Percentiles rank a stretch among this genome's conserved stretches.
These are phyloP conservation scores for Lactarius deliciosus DNA, from an alignment of 768 basidiomycete genomes.

Conservation along the genomic window DNA sequence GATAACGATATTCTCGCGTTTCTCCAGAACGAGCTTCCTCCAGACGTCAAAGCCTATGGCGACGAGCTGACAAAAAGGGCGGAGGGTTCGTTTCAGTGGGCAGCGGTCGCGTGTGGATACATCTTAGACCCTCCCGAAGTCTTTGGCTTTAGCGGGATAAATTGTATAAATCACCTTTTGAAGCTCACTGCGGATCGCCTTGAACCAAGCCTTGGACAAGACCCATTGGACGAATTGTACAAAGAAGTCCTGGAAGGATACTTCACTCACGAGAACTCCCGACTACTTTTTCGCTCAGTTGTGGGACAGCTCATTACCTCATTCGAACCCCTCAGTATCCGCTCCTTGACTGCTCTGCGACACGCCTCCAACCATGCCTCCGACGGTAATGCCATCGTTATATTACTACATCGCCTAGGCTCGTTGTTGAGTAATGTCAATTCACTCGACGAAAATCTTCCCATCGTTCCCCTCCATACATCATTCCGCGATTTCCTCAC, in stretches of 20 bases:
- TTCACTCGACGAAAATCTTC: neutral
- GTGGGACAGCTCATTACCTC: neutral
- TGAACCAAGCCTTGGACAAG: neutral
- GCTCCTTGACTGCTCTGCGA: neutral
- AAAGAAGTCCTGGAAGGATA: no score
- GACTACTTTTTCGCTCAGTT: neutral
- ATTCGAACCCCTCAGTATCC: neutral
- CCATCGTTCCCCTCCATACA: neutral
- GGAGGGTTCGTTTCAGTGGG: neutral
- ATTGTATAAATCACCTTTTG: no score
- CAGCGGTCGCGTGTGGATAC: neutral
- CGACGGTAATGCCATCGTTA: neutral
- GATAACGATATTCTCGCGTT: neutral
- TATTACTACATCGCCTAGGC: neutral
- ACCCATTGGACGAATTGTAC: no score
- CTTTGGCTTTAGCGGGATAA: no score
- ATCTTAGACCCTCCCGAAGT: neutral
- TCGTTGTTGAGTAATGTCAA: constrained; percentile 7
- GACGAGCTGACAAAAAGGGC: neutral
- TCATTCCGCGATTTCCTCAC: constrained; percentile 8
- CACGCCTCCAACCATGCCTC: neutral
- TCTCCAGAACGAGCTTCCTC: neutral
- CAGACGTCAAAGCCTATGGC: neutral
- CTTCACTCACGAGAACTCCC: neutral
- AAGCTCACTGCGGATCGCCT: neutral